Conservation (phyloP, 768 basidiomycete species). For the Russula olivacea region DNA sequence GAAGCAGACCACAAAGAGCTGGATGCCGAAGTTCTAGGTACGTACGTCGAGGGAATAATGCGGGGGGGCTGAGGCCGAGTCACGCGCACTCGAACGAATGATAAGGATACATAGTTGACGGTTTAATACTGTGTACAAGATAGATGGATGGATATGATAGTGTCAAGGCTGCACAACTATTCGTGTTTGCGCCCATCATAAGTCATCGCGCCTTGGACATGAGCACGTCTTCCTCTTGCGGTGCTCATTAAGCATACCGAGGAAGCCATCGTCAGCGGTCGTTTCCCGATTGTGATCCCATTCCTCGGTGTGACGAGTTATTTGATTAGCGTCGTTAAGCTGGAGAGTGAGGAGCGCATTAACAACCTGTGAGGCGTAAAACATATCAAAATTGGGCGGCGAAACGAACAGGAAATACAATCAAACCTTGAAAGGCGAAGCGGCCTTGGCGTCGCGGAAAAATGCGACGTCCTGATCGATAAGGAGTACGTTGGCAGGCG, state of each 20-base stretch:
- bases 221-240: constrained; percentile 38
- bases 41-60: too few relatives aligned
- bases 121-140: constrained; percentile 1
- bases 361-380: constrained; percentile 28
- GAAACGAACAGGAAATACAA: not conserved
- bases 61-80: too few relatives aligned
- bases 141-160: not conserved
- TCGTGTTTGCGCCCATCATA: not conserved
- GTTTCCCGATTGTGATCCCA: constrained; percentile 40
- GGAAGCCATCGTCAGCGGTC: constrained; percentile 38
- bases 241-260: constrained; percentile 41
- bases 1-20: constrained; percentile 56
- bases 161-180: constrained; percentile 12
- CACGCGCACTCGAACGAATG: not conserved
- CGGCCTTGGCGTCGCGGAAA: constrained; percentile 35
- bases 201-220: constrained; percentile 29
- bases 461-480: constrained; percentile 46
- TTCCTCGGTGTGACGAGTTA: constrained; percentile 40
- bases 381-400: not conserved
- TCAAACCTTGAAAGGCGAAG: constrained; percentile 39
- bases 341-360: constrained; percentile 42
- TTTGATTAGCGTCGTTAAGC: constrained; percentile 35
- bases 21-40: constrained; percentile 49
- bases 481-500: constrained; percentile 36
- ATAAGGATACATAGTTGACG: constrained; percentile 6